Evolutionary conservation across 2,329 filamentous ascomycete genomes (phyloP).

Genomic region (Sclerotiophoma versabilis): DNA sequence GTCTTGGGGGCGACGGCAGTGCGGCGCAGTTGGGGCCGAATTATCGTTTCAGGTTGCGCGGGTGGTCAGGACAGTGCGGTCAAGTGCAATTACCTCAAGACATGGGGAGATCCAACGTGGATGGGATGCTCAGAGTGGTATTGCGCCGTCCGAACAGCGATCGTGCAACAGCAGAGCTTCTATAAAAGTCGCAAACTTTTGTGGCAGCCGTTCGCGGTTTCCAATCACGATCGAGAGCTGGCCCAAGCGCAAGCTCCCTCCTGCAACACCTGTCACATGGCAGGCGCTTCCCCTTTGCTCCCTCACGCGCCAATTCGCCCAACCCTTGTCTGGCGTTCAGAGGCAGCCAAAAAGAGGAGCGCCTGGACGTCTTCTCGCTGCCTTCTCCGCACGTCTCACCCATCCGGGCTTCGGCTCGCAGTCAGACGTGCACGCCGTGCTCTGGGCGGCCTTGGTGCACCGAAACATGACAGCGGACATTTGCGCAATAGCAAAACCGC

Average conservation of each 20-base stretch:
- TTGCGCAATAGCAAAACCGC: constrained; percentile 14
- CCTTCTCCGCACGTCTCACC: constrained; percentile 6
- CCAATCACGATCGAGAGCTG: constrained; percentile 6
- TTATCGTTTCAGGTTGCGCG: constrained; percentile 8
- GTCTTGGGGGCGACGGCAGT: neutral
- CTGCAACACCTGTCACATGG: constrained; percentile 10
- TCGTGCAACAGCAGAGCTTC: constrained; percentile 5
- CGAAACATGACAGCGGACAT: constrained; percentile 24
- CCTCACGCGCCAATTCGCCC: constrained; percentile 9
- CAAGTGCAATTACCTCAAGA: neutral
- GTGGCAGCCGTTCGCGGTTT: constrained; percentile 17
- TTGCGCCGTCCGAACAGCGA: neutral
- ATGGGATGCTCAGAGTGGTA: constrained; percentile 2
- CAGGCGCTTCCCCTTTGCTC: constrained; percentile 9
- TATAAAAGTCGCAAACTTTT: constrained; percentile 13
- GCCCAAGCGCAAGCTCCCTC: constrained; percentile 1
- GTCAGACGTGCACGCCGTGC: constrained; percentile 12
- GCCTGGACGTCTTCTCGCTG: neutral
- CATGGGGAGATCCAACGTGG: neutral
- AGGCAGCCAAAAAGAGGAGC: neutral
- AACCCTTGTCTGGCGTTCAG: constrained; percentile 5
- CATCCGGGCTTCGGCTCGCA: constrained; percentile 2
- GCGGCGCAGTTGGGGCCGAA: constrained; percentile 1
- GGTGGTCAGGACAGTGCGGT: neutral
- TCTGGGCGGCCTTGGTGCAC: constrained; percentile 9